These are phyloP conservation scores for Waitea zeae DNA, from an alignment of 1,284 basidiomycete genomes.

Conservation along the genomic window DNA sequence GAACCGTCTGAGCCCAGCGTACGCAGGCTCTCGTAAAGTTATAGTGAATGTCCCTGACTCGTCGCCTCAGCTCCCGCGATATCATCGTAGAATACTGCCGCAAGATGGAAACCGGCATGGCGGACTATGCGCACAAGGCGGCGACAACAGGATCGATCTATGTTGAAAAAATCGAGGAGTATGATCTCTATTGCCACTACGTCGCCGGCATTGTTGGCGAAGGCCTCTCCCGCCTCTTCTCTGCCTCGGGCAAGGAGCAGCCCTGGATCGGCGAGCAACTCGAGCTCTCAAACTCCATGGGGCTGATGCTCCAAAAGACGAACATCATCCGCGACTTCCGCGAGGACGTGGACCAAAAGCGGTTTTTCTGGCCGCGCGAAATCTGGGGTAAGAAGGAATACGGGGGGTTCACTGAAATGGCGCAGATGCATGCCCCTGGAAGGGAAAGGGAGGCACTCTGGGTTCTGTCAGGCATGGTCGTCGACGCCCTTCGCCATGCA, in stretches of 20 bases:
- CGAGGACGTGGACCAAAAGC: constrained; percentile 76
- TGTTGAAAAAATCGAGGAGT: constrained; percentile 65
- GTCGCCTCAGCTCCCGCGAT: constrained; percentile 43
- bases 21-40: constrained; percentile 16
- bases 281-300: constrained; percentile 88
- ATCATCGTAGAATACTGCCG: constrained; percentile 72
- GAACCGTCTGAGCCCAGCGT: constrained; percentile 48
- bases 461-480: constrained; percentile 77
- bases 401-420: constrained; percentile 48
- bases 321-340: constrained; percentile 95
- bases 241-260: constrained; percentile 76
- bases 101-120: constrained; percentile 94
- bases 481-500: constrained; percentile 79
- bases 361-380: constrained; percentile 92
- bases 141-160: constrained; percentile 53
- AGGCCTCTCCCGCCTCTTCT: constrained; percentile 83
- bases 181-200: constrained; percentile 97
- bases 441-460: constrained; percentile 52
- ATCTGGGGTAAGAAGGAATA: constrained; percentile 62
- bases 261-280: constrained; percentile 68
- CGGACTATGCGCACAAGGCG: constrained; percentile 80
- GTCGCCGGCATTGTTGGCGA: constrained; percentile 97
- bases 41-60: neutral
- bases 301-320: constrained; percentile 94
- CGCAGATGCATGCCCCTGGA: constrained; percentile 37